Percentiles rank a stretch among this genome's conserved stretches.
Conservation (phyloP, 2,329 filamentous ascomycete genomes). For the Juglanconis oblonga region DNA sequence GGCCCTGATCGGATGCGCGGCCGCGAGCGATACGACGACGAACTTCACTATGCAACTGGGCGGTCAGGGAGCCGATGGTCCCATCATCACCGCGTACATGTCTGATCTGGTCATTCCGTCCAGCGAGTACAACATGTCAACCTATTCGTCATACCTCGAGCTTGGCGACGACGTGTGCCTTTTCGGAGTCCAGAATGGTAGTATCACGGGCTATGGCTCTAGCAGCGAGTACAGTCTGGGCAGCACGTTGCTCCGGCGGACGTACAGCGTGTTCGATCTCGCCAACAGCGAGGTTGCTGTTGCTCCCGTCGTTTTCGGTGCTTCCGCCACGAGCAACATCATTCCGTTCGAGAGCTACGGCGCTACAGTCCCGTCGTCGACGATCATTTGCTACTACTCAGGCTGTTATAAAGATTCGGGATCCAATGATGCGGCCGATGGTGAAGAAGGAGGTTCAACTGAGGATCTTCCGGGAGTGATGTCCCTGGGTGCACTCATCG, state of each 20-base stretch:
- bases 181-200: conserved; percentile 30
- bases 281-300: conserved; percentile 31
- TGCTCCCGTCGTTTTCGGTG: conserved; percentile 26
- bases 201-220: background rate
- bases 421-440: background rate
- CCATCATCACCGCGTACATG: conserved; percentile 24
- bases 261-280: conserved; percentile 32
- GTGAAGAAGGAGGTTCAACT: background rate
- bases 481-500: conserved; percentile 12
- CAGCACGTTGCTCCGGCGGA: conserved; percentile 26
- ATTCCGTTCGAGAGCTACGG: conserved; percentile 26
- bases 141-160: background rate
- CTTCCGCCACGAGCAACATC: conserved; percentile 21
- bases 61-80: conserved; percentile 22
- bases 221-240: conserved; percentile 22
- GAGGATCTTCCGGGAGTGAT: background rate
- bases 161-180: conserved; percentile 21
- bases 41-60: conserved; percentile 26
- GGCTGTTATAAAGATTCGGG: conserved; percentile 3
- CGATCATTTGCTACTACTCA: conserved; percentile 18
- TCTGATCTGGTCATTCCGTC: conserved; percentile 28
- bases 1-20: conserved; percentile 26
- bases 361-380: conserved; percentile 26
- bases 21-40: conserved; percentile 20
- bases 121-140: background rate